Conservation (phyloP, 108 stramenopile genomes). For the Nitzschia inconspicua region DNA sequence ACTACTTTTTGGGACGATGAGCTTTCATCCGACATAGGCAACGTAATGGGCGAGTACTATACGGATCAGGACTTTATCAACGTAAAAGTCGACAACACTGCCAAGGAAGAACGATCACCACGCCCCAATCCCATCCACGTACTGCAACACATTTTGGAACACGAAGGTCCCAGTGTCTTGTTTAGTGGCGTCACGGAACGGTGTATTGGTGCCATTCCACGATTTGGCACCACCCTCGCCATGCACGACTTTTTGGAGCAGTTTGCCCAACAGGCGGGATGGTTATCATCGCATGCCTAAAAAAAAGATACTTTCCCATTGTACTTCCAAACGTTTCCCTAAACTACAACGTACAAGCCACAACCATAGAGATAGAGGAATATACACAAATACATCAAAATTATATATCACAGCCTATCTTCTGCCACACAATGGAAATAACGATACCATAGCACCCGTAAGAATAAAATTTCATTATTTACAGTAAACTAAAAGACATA, state of each 20-base stretch:
- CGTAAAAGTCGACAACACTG: no score
- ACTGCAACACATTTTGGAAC: conserved; percentile 16
- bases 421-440: no score
- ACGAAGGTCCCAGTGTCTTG: conserved; percentile 38
- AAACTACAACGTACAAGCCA: background rate
- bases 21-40: background rate
- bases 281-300: background rate
- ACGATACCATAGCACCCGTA: no score
- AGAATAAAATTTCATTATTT: no score
- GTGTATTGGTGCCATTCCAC: conserved; percentile 39
- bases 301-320: no score
- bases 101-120: no score
- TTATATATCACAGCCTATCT: no score
- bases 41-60: no score
- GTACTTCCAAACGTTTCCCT: background rate
- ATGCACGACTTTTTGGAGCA: conserved; percentile 16
- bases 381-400: background rate
- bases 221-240: conserved; percentile 48
- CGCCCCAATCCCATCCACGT: no score
- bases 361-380: background rate
- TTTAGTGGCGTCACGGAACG: conserved; percentile 41
- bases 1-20: background rate
- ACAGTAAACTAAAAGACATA: no score
- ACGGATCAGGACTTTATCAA: background rate
- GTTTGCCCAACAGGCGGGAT: background rate